Conservation (phyloP, 768 basidiomycete genomes). For the Suillus lakei region DNA sequence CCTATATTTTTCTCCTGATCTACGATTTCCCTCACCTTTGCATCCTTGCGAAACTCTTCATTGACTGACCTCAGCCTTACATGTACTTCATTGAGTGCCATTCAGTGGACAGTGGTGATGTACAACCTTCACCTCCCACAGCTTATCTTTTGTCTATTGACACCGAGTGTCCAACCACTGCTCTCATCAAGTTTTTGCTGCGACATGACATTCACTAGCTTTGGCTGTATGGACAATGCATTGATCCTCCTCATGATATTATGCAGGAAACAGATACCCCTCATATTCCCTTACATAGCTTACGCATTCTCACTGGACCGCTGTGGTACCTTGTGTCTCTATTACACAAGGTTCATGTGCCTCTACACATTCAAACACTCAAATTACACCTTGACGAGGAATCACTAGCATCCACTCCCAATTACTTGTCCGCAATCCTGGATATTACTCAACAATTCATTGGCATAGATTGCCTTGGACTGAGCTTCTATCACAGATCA, state of each 20-base stretch:
- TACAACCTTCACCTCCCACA: neutral
- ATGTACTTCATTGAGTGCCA: neutral
- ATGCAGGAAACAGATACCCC: neutral
- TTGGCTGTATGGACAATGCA: neutral
- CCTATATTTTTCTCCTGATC: neutral
- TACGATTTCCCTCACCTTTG: neutral
- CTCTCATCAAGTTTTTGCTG: neutral
- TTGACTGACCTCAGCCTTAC: neutral
- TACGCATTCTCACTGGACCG: neutral
- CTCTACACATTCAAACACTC: neutral
- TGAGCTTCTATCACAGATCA: too few species aligned
- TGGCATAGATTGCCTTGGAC: too few species aligned
- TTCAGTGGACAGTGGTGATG: neutral
- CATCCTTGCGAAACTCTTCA: neutral
- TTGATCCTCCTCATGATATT: neutral
- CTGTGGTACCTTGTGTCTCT: neutral
- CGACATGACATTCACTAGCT: neutral
- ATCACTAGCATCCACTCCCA: neutral
- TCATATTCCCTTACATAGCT: neutral
- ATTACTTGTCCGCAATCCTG: neutral
- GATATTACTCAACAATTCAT: neutral
- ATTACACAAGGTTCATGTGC: neutral
- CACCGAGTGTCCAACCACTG: neutral
- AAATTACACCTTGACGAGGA: neutral
- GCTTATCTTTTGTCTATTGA: neutral